Base-by-base conservation (phyloP, 768 basidiomycete genomes). In the Artomyces pyxidatus region DNA sequence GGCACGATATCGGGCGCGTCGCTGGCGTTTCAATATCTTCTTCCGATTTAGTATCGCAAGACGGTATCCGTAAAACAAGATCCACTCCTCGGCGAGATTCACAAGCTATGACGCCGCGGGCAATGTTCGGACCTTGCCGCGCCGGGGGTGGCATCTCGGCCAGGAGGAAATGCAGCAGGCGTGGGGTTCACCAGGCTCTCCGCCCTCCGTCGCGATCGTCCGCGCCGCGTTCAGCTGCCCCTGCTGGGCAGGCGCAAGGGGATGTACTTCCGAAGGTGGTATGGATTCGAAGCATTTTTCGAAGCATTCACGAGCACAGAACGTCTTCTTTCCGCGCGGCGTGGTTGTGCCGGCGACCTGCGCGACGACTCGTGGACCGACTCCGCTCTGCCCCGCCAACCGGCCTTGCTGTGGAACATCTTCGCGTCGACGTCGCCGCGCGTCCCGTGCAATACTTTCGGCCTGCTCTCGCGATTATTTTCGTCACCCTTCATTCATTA, bases 181-280 rank as follows among this genome's bases (percentile, higher is more conserved):
- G 69, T 12, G 84, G 81, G n/a, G 42, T 78, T 75, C 44, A 88
- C 64, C 46, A 66, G 64, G 59, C 71, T 74, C 58, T 73, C 77
- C 54, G 71, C 63, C 42, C 68, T 71, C n/a, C n/a, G n/a, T n/a
- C 50, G 67, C 65, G 37, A 61, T 65, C 42, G 66, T 60, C 52
- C 72, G 71, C n/a, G 66, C 63, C 25, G 65, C 50, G 60, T 63
- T 68, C 40, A 63, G 58, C 42, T 65, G 65, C 28, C 66, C 71
- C 32, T 61, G 55, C 65, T 58, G 3, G 89, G 83, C 45, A 90
- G 68, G 14, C 89, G 75, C 38, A 89, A 92, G 14, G 91, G 89
- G 38, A 93, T 80, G 68, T 93, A 98, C 70, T 97, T 97, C 61
- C 86, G 76, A 49, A 94, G 75, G 68, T 96, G 94, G 67, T 98